Base-by-base conservation (phyloP, 306 rosid species). In the Cucurbita moschata region DNA sequence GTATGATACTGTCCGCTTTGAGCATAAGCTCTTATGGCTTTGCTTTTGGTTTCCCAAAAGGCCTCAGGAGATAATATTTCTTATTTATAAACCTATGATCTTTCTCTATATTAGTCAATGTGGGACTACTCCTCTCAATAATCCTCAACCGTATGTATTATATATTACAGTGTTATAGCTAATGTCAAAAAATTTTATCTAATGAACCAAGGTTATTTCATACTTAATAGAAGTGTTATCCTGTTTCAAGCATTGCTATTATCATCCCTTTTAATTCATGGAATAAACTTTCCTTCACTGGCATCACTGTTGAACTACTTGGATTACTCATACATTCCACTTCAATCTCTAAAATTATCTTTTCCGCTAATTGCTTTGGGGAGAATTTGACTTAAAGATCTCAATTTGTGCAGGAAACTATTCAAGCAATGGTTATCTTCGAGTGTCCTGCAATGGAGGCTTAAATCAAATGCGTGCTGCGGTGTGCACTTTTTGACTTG, bases 391-490 rank as follows among this genome's bases (percentile, higher is more conserved):
- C 55, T 49, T 50, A 5, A 35, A n/a, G 43, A 38, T 76, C 47
- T 73, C 85, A 80, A 61, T 67, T 56, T 62, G 77, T 86, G 86
- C 90, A 91, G 99, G 96, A 87, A 91, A 91, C 81, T 95, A 95
- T 87, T 86, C 85, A 63, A 95, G 99, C 79, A 91, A 95, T 85
- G 99, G 99, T 60, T 88, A 91, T 88, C 97, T 95, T 58, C 88
- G 92, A 77, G 96, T 91, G 69, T 89, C 99, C 68, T 95, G 99
- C 87, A 95, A 95, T 75, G 99, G 99, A 53, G 99, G 99, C 67
- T 85, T 95, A 87, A 95, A 95, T 85, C 99, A 95, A 86, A 95
- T 95, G 99, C 99, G 99, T 61, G 95, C 97, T 42, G 99, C 99
- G 86, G 99, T 95, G 79, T 69, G 99, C 86, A 74, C 81, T 61